Conservation (phyloP, 192 early-diverging fungal genomes). For the Paraglomus brasilianum region DNA sequence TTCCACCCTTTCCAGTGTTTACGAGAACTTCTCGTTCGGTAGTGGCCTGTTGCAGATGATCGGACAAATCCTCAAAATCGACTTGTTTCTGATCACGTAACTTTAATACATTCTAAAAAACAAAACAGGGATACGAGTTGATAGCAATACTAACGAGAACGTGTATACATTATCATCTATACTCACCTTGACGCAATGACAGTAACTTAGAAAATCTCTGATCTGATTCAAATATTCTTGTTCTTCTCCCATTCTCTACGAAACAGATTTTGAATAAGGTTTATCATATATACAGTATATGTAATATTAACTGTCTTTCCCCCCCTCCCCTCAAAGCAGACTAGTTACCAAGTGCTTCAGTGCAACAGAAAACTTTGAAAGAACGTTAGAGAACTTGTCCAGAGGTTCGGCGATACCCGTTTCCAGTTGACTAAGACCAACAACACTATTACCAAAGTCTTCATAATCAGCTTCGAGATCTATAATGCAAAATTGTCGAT, state of each 20-base stretch:
- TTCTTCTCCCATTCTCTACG: slow-evolving; percentile 59
- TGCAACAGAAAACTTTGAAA: slow-evolving; percentile 64
- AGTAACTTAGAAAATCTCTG: slow-evolving; percentile 84
- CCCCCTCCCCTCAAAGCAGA: background rate
- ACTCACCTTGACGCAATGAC: slow-evolving; percentile 69
- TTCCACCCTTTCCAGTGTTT: slow-evolving; percentile 61
- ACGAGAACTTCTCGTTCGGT: slow-evolving; percentile 72
- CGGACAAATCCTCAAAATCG: slow-evolving; percentile 86
- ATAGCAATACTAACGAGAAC: background rate
- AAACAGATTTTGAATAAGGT: background rate
- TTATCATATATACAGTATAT: background rate
- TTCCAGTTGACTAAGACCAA: slow-evolving; percentile 79
- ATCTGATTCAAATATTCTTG: slow-evolving; percentile 71
- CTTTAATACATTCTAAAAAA: slow-evolving; percentile 66
- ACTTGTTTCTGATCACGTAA: slow-evolving; percentile 93
- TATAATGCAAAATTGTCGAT: slow-evolving; percentile 21
- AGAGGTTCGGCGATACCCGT: slow-evolving; percentile 79
- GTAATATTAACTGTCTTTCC: background rate
- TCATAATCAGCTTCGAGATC: slow-evolving; percentile 78
- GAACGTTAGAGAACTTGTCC: slow-evolving; percentile 70
- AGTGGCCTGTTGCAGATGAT: slow-evolving; percentile 69
- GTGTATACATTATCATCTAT: background rate
- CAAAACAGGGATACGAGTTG: slow-evolving; percentile 1
- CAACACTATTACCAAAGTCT: slow-evolving; percentile 75
- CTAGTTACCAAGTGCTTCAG: slow-evolving; percentile 65